Conservation (phyloP, 106 monocot species). For the Gastrodia elata region DNA sequence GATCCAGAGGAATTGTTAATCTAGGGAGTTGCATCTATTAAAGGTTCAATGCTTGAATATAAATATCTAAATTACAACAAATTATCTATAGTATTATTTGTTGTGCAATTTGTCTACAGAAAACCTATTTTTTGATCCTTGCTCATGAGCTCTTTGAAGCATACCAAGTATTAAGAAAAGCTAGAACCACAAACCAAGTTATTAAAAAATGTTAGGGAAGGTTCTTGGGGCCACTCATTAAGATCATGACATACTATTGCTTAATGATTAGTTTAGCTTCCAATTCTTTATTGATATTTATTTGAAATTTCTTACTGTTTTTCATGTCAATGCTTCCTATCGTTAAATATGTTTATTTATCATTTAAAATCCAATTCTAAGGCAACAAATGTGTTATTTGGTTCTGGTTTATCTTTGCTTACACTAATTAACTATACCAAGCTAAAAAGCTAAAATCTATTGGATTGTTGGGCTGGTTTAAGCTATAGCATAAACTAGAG, state of each 20-base stretch:
- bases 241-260: not conserved
- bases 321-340: not conserved
- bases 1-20: not conserved
- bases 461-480: too few relatives aligned
- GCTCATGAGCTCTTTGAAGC: not conserved
- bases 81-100: not conserved
- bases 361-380: not conserved
- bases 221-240: not conserved
- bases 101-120: not conserved
- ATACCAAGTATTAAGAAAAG: not conserved
- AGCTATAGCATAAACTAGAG: too few relatives aligned
- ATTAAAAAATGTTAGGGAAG: not conserved
- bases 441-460: too few relatives aligned
- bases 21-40: not conserved
- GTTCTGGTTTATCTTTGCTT: too few relatives aligned
- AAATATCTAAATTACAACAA: not conserved
- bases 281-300: not conserved
- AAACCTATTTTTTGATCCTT: not conserved
- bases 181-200: not conserved
- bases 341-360: not conserved
- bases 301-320: not conserved
- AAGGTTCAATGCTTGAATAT: not conserved
- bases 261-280: not conserved
- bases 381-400: too few relatives aligned
- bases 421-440: too few relatives aligned